Base-by-base conservation (phyloP, 2,329 filamentous ascomycete genomes). In the Trichophyton equinum region DNA sequence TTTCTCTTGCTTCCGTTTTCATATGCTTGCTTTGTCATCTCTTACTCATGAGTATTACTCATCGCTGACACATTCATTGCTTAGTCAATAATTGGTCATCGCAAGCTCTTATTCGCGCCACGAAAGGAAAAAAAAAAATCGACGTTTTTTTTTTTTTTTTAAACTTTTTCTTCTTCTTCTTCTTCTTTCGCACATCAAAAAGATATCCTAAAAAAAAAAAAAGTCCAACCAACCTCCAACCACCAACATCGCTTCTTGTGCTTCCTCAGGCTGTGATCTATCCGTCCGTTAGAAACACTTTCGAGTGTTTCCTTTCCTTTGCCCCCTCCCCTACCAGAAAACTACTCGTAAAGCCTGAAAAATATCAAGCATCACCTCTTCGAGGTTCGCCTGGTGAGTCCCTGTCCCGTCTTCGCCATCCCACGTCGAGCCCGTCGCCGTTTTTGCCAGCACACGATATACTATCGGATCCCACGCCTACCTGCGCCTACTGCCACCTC, bases 271-370 rank as follows among this genome's bases (percentile, higher is more conserved):
- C 49, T 57, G 58, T 60, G 22, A 27, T 53, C 49, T 33, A n/a
- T 53, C 49, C 22, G 11, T 15, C 49, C n/a, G 15, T 53, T 25
- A 30, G 49, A 53, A 53, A 33, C 49, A 53, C 49, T 27, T 53
- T 44, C 44, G 53, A 38, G 51, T 55, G 61, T 61, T 62, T 57
- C 56, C 57, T 66, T 62, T 57, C 62, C 65, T 60, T 61, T 67
- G 62, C 63, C 63, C 64, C 63, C 63, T 64, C 64, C 65, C 65
- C 67, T 66, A 60, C 59, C 60, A 61, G 61, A 66, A 69, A 71
- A 70, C 65, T 66, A 68, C 65, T 69, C 68, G 66, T 69, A 67
- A 60, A 65, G 55, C 59, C 44, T 57, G 55, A 56, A 62, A 65
- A 63, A 65, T 53, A 60, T 27, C 38, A 61, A 64, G 46, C 61